These are phyloP conservation scores for Ophiostoma perfectum DNA, from an alignment of 2,329 filamentous ascomycete genomes.

Conservation along the genomic window DNA sequence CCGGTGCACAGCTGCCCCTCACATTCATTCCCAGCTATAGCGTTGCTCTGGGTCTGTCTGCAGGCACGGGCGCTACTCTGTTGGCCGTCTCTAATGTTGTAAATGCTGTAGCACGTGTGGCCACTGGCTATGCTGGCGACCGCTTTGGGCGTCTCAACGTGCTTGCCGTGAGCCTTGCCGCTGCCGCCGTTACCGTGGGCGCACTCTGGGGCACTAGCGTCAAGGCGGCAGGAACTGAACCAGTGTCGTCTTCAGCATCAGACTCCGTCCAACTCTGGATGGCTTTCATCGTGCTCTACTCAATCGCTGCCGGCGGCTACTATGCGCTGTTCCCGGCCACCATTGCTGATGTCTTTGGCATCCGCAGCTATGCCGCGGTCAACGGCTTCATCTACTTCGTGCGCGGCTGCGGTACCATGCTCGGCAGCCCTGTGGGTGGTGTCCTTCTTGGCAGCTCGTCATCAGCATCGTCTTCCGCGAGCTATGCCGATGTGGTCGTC, in stretches of 20 bases:
- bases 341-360: slow-evolving; percentile 45
- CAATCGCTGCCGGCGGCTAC: slow-evolving; percentile 41
- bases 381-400: slow-evolving; percentile 45
- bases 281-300: slow-evolving; percentile 39
- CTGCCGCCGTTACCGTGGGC: slow-evolving; percentile 21
- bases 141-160: slow-evolving; percentile 44
- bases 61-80: slow-evolving; percentile 39
- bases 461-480: slow-evolving; percentile 10
- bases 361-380: slow-evolving; percentile 43
- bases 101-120: slow-evolving; percentile 41
- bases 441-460: slow-evolving; percentile 32
- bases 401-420: slow-evolving; percentile 40
- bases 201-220: slow-evolving; percentile 26
- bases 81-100: slow-evolving; percentile 43
- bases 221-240: not conserved
- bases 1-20: slow-evolving; percentile 43
- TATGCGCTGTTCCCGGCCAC: slow-evolving; percentile 43
- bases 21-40: slow-evolving; percentile 46
- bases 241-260: not conserved
- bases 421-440: slow-evolving; percentile 42
- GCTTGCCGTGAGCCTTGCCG: slow-evolving; percentile 32
- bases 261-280: slow-evolving; percentile 24
- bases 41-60: slow-evolving; percentile 39
- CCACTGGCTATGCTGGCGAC: slow-evolving; percentile 43
- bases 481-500: slow-evolving; percentile 37